Evolutionary conservation across 2,329 filamentous ascomycete genomes (phyloP), one percentile per base, ranked within the genome.

Genomic region (Xylariaceae sp.): DNA sequence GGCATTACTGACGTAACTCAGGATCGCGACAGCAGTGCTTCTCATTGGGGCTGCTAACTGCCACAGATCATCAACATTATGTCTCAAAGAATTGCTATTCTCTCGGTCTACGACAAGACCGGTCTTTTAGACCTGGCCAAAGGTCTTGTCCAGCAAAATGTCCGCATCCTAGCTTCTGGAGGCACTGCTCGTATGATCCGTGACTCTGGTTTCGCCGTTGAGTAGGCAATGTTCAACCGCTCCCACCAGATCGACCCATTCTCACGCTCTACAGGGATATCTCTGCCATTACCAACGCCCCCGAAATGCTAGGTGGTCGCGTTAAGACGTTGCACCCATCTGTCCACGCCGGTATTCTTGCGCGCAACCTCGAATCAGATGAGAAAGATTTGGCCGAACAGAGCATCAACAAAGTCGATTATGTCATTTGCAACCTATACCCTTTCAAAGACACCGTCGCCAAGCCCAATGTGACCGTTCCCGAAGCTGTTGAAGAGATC

Each of bases 31-130:
- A n/a, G 41, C 51, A 45, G 31, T 51, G 12, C 41, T 43, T 47
- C 42, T 43, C 47, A 41, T 54, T 56, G 31, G 46, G 31, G n/a
- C 46, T 38, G 28, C 51, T 14, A 44, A 31, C 11, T 41, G 39
- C 31, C 33, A 47, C 48, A 50, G 28, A 28, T 40, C 34, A 47
- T 51, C 36, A 19, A 40, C 46, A 52, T 47, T 42, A 74, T 75
- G 72, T 65, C 72, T 55, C 81, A 83, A 69, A 78, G 81, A 69
- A 82, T 81, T 79, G 94, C 94, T 62, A 97, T 99, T 69, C 82
- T 99, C 71, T 97, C 93, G 61, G 94, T 97, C 78, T 97, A 94
- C 71, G 90, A 99, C 82, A 99, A 99, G 86, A 97, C 93, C 51
- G 94, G 92, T 55, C 83, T 96, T 61, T 77, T 97, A 62, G 92